These are phyloP conservation scores for Sarocladium oryzae DNA, from an alignment of 2,329 filamentous ascomycete species.

Conservation along the genomic window DNA sequence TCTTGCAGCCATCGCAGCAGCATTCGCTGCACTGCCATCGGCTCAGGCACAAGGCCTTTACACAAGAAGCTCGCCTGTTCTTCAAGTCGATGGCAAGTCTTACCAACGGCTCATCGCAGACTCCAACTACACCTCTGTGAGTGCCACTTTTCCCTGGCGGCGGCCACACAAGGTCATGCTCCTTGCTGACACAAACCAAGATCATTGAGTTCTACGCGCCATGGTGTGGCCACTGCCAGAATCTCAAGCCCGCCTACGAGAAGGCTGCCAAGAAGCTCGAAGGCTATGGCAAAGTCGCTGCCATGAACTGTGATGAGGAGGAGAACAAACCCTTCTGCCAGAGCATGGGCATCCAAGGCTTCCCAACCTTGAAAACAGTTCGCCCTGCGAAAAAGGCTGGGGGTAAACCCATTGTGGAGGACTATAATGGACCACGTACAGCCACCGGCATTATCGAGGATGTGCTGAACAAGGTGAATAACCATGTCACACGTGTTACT, in stretches of 20 bases:
- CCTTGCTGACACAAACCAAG: conserved; percentile 26
- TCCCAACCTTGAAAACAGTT: conserved; percentile 93
- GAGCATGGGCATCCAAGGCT: conserved; percentile 81
- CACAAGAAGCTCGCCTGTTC: conserved; percentile 75
- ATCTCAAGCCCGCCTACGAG: conserved; percentile 90
- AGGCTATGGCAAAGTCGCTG: conserved; percentile 91
- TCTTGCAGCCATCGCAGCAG: conserved; percentile 40
- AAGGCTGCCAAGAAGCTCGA: conserved; percentile 83
- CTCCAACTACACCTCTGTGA: conserved; percentile 87
- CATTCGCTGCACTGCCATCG: conserved; percentile 59
- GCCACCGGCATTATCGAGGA: conserved; percentile 86
- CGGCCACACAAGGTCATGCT: too few species aligned
- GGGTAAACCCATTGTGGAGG: conserved; percentile 75
- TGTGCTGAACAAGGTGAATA: conserved; percentile 81
- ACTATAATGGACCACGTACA: conserved; percentile 78
- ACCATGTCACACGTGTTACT: conserved; percentile 75
- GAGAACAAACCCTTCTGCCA: conserved; percentile 84
- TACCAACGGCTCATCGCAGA: conserved; percentile 79
- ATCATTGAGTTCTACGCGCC: conserved; percentile 87
- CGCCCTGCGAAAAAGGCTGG: conserved; percentile 71
- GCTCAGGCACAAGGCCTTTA: conserved; percentile 66
- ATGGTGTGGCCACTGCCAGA: conserved; percentile 97
- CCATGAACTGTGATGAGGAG: conserved; percentile 92
- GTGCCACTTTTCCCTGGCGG: too few species aligned
- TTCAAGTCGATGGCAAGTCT: conserved; percentile 72